Evolutionary conservation across 2,329 filamentous ascomycete genomes (phyloP), one percentile per base, ranked within the genome.

Genomic region (Ophiosphaerella narmari): DNA sequence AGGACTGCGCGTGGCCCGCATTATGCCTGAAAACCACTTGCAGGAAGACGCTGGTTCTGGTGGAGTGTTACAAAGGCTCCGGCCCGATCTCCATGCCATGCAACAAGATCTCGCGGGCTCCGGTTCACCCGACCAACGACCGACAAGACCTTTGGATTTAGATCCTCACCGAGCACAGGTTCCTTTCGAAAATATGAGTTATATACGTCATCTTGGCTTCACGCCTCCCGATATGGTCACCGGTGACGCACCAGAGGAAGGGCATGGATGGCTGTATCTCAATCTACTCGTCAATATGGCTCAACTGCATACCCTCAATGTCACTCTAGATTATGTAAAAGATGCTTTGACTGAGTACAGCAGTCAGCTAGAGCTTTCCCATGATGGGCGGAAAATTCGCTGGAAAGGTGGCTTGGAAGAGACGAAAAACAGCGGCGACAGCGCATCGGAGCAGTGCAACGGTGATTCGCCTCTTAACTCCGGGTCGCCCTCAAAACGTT

Each of bases 271-370:
- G 90, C 85, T 93, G 0, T 93, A 92, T 61, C 75, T 94, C 6
- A 94, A 94, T 60, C 75, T 95, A 1, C 78, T 95, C 1, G 86
- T 87, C 66, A 91, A 88, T 64, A 82, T 95, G 78, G 90, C 91
- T 0, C 90, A 95, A 72, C 76, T 95, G 14, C 90, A 95, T 62
- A 93, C 91, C 0, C 81, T 94, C 59, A 92, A 91, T 50, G 90
- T 95, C 1, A 91, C 90, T 0, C 81, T 86, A 0, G 85, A 87
- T 24, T 93, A 93, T 62, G 85, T 94, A 34, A 86, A 88, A 50
- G 82, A 83, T 32, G 88, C 91, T 0, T 79, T 95, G 1, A 76
- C 78, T 0, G 84, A 88, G 42, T 82, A 86, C 57, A 93, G 89
- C 62, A 81, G 82, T 16, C 89, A 88, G 60, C 86, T 96, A 43